These are phyloP conservation scores for Marchantia paleacea DNA, from an alignment of 225 moss, liverwort and hornwort genomes.

Conservation along the genomic window DNA sequence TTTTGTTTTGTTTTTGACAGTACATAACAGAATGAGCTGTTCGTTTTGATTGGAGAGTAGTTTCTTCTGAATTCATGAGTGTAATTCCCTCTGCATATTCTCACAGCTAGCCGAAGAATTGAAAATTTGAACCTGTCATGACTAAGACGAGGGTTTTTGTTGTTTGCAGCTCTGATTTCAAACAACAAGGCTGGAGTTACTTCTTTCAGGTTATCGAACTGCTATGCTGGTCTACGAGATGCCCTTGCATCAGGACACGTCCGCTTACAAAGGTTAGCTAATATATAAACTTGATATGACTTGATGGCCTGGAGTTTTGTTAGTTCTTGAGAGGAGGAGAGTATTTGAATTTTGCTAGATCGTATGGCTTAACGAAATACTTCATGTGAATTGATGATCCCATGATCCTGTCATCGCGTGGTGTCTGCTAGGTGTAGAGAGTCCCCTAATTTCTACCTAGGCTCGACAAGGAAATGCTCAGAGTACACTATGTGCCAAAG, in stretches of 20 bases:
- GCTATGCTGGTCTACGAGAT: conserved; percentile 81
- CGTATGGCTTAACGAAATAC: too few relatives aligned
- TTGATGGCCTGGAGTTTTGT: too few relatives aligned
- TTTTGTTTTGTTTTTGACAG: background rate
- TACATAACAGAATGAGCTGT: background rate
- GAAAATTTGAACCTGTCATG: background rate
- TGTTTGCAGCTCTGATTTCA: conserved; percentile 65
- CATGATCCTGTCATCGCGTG: too few relatives aligned
- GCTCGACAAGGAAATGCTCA: too few relatives aligned
- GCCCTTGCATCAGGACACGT: conserved; percentile 65
- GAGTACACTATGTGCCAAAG: too few relatives aligned
- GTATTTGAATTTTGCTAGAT: too few relatives aligned
- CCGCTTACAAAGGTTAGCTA: conserved; percentile 65
- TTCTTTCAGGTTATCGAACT: conserved; percentile 81
- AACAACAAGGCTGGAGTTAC: conserved; percentile 77
- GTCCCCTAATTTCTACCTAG: too few relatives aligned
- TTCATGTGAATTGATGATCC: too few relatives aligned
- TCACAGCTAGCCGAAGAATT: background rate
- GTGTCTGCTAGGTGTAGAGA: too few relatives aligned
- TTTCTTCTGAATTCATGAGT: too few relatives aligned
- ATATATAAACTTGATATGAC: too few relatives aligned
- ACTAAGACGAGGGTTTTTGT: background rate
- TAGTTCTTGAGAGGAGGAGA: background rate
- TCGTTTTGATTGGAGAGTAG: background rate
- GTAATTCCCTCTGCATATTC: too few relatives aligned